Percentiles rank a stretch among this genome's conserved stretches.
Evolutionary conservation across 225 moss, liverwort and hornwort genomes (phyloP).

Genomic region (Rhytidiadelphus loreus): DNA sequence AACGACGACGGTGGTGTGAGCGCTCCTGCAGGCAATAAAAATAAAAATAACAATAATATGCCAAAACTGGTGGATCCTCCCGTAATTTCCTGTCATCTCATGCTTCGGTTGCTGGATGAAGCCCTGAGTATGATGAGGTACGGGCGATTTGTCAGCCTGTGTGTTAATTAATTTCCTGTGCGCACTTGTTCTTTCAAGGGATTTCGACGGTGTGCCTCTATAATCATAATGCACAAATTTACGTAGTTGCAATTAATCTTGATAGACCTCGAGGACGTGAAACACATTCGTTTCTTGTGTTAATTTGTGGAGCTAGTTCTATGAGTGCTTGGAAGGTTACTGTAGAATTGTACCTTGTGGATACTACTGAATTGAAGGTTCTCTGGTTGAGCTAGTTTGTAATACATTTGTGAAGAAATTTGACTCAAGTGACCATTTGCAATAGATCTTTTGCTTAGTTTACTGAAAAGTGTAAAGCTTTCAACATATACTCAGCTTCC

Average conservation of each 20-base stretch:
- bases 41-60: neutral
- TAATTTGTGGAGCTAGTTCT: neutral
- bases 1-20: neutral
- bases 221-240: neutral
- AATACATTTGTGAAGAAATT: neutral
- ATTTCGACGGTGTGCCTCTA: neutral
- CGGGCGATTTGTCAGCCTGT: neutral
- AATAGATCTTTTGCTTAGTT: neutral
- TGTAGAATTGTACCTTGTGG: neutral
- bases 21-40: neutral
- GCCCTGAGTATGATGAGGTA: conserved; percentile 26
- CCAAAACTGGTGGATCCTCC: neutral
- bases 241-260: neutral
- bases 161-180: neutral
- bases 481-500: neutral
- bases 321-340: neutral
- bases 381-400: neutral
- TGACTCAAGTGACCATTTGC: neutral
- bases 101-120: conserved; percentile 26
- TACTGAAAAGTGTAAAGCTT: neutral
- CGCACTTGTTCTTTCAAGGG: neutral
- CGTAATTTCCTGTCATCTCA: conserved; percentile 20
- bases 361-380: neutral
- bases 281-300: neutral
- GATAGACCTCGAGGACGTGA: neutral